Evolutionary conservation across 257 asterid genomes (phyloP).

Genomic region (Gentiana straminea): DNA sequence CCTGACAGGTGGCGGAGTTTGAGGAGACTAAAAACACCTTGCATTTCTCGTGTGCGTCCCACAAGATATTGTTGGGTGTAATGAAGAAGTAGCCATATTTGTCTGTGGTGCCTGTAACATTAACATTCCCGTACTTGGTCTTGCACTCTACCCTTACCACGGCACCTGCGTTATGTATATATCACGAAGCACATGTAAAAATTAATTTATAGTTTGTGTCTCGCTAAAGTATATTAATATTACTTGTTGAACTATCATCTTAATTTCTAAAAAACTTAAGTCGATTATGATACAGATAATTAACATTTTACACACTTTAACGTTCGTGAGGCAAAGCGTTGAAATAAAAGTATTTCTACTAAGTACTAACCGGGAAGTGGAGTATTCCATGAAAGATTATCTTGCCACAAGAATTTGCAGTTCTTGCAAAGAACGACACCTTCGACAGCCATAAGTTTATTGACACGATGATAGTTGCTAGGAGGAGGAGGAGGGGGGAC

Average conservation of each 20-base stretch:
- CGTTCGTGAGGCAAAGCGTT: neutral
- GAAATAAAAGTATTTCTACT: neutral
- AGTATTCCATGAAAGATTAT: no score
- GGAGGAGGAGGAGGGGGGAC: no score
- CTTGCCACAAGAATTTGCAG: no score
- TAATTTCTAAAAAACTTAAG: no score
- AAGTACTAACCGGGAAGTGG: no score
- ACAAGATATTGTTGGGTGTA: slow-evolving; percentile 29
- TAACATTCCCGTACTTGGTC: slow-evolving; percentile 25
- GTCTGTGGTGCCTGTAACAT: slow-evolving; percentile 29
- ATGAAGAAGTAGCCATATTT: slow-evolving; percentile 47
- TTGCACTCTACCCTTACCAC: slow-evolving; percentile 39
- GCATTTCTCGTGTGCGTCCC: slow-evolving; percentile 41
- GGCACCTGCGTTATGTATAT: slow-evolving; percentile 11
- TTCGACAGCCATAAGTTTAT: no score
- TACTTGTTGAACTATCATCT: no score
- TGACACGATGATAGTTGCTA: no score
- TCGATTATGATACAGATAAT: no score
- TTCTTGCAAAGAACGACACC: no score
- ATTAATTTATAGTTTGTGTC: neutral
- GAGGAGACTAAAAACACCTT: slow-evolving; percentile 42
- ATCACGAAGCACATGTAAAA: neutral
- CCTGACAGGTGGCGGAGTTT: slow-evolving; percentile 28
- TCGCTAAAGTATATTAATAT: no score
- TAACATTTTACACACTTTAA: no score